These are phyloP conservation scores for Scalesia atractyloides DNA, from an alignment of 129 eudicot genomes.

Conservation along the genomic window DNA sequence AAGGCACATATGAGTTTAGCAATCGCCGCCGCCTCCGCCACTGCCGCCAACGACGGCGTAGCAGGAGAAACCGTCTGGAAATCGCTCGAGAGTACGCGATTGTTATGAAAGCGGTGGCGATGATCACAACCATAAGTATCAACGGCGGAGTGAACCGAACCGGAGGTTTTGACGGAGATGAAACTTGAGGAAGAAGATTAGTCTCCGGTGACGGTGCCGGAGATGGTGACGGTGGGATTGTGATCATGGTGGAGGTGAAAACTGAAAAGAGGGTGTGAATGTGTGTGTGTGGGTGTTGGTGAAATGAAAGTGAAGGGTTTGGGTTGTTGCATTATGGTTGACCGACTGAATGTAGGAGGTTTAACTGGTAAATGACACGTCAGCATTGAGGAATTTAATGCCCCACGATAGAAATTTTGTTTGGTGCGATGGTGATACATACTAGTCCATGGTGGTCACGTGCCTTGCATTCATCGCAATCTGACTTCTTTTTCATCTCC, in stretches of 20 bases:
- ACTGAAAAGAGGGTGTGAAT: background rate
- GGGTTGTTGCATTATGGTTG: constrained; percentile 26
- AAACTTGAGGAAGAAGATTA: constrained; percentile 2
- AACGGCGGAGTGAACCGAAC: constrained; percentile 88
- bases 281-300: constrained; percentile 21
- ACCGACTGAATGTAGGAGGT: constrained; percentile 20
- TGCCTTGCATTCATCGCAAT: constrained; percentile 16
- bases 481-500: constrained; percentile 17
- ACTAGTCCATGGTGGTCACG: constrained; percentile 28
- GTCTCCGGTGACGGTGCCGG: constrained; percentile 32
- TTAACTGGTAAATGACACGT: constrained; percentile 40
- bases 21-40: constrained; percentile 76
- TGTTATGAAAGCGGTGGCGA: constrained; percentile 80
- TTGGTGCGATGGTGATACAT: constrained; percentile 25
- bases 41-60: constrained; percentile 53
- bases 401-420: constrained; percentile 35
- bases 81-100: constrained; percentile 88
- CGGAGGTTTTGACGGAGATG: constrained; percentile 58
- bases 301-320: constrained; percentile 8
- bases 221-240: constrained; percentile 10
- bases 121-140: constrained; percentile 86
- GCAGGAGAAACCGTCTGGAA: constrained; percentile 54
- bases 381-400: constrained; percentile 35
- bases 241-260: constrained; percentile 24
- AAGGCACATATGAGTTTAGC: constrained; percentile 55